A percentile compares a stretch with the other conserved stretches of the same genome.
phyloP scores from a whole-genome alignment of 2,329 filamentous ascomycete species.

The Aspergillus fumigatiaffinis region DNA sequence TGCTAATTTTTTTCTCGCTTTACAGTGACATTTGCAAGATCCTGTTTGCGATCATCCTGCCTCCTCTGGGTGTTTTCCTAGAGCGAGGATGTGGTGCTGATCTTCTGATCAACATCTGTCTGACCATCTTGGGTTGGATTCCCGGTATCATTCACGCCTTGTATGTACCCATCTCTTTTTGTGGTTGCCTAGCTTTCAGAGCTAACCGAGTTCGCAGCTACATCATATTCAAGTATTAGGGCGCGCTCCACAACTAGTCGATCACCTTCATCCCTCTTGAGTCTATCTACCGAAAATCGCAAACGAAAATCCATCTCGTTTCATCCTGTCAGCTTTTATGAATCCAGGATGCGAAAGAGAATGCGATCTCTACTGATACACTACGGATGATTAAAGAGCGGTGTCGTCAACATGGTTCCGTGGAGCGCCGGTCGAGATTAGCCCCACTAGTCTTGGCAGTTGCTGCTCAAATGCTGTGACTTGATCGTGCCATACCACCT shows the following conservation, averaged over 20 bases:
- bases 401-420: constrained; percentile 26
- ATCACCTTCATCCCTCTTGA: constrained; percentile 2
- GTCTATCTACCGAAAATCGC: background rate
- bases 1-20: constrained; percentile 4
- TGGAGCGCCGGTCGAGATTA: constrained; percentile 24
- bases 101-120: constrained; percentile 85
- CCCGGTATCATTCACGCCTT: constrained; percentile 88
- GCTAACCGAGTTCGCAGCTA: constrained; percentile 49
- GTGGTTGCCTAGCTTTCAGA: background rate
- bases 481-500: constrained; percentile 5
- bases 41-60: constrained; percentile 84
- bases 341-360: constrained; percentile 2
- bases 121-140: constrained; percentile 74
- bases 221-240: constrained; percentile 86
- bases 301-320: constrained; percentile 2
- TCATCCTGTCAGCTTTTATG: constrained; percentile 3
- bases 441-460: constrained; percentile 22
- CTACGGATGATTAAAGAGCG: constrained; percentile 5
- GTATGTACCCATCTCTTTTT: constrained; percentile 49
- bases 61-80: constrained; percentile 88
- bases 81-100: constrained; percentile 86
- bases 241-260: constrained; percentile 3
- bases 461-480: constrained; percentile 9
- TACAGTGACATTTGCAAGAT: constrained; percentile 72
- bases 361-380: background rate